phyloP scores from a whole-genome alignment of 2,329 filamentous ascomycete genomes.

The Trichoderma atrobrunneum region DNA sequence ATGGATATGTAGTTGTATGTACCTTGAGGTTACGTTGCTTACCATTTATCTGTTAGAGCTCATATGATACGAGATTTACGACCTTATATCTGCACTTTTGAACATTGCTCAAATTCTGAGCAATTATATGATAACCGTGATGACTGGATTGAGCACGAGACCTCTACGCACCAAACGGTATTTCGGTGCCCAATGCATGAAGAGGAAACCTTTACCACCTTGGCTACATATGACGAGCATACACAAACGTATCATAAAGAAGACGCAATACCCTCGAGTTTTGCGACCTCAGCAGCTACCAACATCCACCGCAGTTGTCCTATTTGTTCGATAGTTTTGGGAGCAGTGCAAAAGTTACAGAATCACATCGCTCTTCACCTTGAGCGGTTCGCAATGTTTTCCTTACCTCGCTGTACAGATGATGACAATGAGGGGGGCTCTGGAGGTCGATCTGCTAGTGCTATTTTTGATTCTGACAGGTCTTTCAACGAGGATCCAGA shows the following conservation, averaged over 20 bases:
- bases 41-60: neutral
- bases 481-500: neutral
- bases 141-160: constrained; percentile 14
- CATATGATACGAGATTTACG: constrained; percentile 14
- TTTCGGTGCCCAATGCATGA: neutral
- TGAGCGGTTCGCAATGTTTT: constrained; percentile 2
- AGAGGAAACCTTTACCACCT: neutral
- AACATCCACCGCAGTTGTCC: neutral
- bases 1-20: neutral
- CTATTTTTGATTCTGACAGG: neutral
- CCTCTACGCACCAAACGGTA: neutral
- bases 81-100: constrained; percentile 11
- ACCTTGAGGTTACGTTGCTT: neutral
- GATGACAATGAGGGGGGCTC: neutral
- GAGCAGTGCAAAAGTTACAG: neutral
- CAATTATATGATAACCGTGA: constrained; percentile 10
- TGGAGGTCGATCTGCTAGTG: neutral
- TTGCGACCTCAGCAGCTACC: neutral
- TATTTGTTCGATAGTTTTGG: neutral
- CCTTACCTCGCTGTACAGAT: neutral
- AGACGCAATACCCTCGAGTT: neutral
- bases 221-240: neutral
- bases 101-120: neutral
- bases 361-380: constrained; percentile 13
- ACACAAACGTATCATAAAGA: neutral